Evolutionary conservation across 2,329 filamentous ascomycete species (phyloP), one percentile per base, ranked within the genome.

Genomic region (Cladosporium sp.): DNA sequence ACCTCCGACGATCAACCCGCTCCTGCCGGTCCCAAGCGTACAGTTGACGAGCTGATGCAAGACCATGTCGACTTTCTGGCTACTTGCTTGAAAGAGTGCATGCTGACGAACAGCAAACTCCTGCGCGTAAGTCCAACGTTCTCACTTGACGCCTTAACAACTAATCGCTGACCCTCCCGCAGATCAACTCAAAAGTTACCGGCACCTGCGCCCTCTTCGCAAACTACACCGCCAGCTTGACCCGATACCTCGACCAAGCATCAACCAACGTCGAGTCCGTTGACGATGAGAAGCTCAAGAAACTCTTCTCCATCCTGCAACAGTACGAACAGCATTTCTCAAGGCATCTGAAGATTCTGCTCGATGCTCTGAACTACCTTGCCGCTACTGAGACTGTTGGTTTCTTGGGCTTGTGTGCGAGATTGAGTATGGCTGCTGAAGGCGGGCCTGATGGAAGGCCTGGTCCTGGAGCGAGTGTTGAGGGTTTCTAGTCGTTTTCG

Each of bases 161-260:
- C n/a, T 11, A n/a, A 7, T 35, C 19, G 15, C 55, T 56, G 50
- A 55, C 49, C 38, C 33, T 33, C 48, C 38, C 22, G 12, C 54
- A 96, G 92, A 94, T 98, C 64, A 92, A 97, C 72, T 93, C 91
- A 52, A 97, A 97, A 67, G 81, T 98, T 42, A 93, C 95, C 83
- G 88, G 90, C 58, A 95, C 92, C 33, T 97, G 93, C 74, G 91
- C 86, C 53, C 85, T 95, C 74, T 98, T 96, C 68, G 89, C 91
- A 43, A 83, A 85, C 50, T 96, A 94, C 72, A 94, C 90, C 25
- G 84, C 86, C 56, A 91, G 87, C 65, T 80, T 97, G 35, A 86
- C 88, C 9, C 84, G 88, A 55, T 89, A 92, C 63, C 80, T 98
- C 51, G 49, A 51, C n/a, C 27, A 35, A 32, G 83, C 89, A 61